These are phyloP conservation scores for Vachellia pachyceras DNA, from an alignment of 306 rosid genomes.

Conservation along the genomic window DNA sequence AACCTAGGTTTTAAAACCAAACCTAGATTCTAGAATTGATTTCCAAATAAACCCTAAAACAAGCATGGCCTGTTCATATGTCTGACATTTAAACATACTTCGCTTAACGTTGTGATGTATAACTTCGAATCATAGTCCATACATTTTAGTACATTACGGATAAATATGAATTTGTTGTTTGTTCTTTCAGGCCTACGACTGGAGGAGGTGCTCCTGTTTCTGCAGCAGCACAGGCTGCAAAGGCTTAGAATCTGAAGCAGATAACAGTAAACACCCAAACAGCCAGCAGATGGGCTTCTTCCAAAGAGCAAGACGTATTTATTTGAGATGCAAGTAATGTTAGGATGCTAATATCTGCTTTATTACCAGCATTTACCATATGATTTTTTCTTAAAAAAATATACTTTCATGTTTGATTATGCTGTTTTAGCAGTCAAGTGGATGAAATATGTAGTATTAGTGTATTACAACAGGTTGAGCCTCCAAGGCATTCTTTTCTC, in stretches of 20 bases:
- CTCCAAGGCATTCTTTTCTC: too few species aligned
- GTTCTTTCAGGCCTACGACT: conserved; percentile 65
- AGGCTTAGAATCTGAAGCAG: conserved; percentile 35
- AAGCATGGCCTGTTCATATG: neutral
- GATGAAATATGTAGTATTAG: neutral
- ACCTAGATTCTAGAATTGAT: too few species aligned
- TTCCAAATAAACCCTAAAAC: too few species aligned
- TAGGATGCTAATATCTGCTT: conserved; percentile 28
- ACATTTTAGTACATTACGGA: neutral
- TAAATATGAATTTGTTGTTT: neutral
- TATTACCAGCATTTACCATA: conserved; percentile 12
- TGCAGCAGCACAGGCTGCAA: conserved; percentile 34
- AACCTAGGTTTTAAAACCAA: too few species aligned
- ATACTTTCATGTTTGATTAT: conserved; percentile 30
- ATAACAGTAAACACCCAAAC: conserved; percentile 18
- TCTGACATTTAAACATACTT: neutral
- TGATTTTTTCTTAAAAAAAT: too few species aligned
- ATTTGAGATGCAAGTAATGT: conserved; percentile 36
- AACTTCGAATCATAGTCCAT: neutral
- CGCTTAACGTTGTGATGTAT: neutral
- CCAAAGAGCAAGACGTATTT: conserved; percentile 5
- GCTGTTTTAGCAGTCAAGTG: too few species aligned
- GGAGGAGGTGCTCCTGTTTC: conserved; percentile 59
- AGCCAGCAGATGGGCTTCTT: neutral
- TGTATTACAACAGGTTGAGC: too few species aligned